Percentiles rank a stretch among this genome's conserved stretches.
phyloP scores from a whole-genome alignment of 192 early-diverging fungal species.

The Coemansia sp. region DNA sequence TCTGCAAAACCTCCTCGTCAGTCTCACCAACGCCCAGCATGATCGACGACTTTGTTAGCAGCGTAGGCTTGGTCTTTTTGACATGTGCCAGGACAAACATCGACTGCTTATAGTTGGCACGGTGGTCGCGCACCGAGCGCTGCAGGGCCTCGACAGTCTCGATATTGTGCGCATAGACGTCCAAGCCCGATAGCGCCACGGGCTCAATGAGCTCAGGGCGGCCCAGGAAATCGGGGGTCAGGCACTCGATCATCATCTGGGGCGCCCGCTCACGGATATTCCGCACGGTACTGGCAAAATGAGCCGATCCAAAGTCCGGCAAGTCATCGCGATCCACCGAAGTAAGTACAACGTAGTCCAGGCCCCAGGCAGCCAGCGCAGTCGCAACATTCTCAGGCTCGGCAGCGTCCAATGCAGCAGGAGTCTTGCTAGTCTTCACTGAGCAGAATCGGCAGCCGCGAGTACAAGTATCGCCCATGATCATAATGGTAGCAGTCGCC shows the following conservation, averaged over 20 bases:
- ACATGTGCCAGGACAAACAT: conserved; percentile 87
- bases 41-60: conserved; percentile 97
- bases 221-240: conserved; percentile 94
- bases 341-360: conserved; percentile 98
- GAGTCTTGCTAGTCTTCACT: conserved; percentile 91
- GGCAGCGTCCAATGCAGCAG: conserved; percentile 80
- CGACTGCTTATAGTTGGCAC: conserved; percentile 91
- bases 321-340: conserved; percentile 97
- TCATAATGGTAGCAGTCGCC: conserved; percentile 97
- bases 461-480: conserved; percentile 99
- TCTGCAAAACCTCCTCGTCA: conserved; percentile 88
- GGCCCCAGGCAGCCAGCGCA: conserved; percentile 91
- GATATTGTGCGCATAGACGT: conserved; percentile 98
- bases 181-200: conserved; percentile 90
- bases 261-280: conserved; percentile 87
- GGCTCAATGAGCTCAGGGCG: conserved; percentile 71
- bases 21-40: conserved; percentile 98
- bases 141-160: conserved; percentile 94
- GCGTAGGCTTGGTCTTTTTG: conserved; percentile 73
- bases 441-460: conserved; percentile 98
- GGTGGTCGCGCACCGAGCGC: conserved; percentile 87
- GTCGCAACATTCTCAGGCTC: conserved; percentile 94
- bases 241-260: conserved; percentile 92
- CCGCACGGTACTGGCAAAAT: conserved; percentile 92
- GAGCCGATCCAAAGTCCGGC: conserved; percentile 85